Percentiles rank a stretch among this genome's conserved stretches.
Conservation (phyloP, 306 rosid species). For the Coriaria nepalensis region DNA sequence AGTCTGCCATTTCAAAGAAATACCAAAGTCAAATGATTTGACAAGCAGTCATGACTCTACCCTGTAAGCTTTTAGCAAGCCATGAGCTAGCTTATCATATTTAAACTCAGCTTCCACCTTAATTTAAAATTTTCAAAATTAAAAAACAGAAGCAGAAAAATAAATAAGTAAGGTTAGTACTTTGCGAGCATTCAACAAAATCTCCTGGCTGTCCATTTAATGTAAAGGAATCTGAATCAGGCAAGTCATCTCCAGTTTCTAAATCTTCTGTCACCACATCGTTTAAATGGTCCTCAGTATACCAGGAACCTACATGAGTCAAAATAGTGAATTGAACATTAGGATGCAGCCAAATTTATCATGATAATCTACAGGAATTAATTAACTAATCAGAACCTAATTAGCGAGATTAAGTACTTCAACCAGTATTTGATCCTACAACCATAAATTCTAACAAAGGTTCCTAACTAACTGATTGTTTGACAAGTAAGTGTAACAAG, state of each 20-base stretch:
- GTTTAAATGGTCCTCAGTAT: not conserved
- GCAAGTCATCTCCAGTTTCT: not conserved
- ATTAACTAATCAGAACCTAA: no score
- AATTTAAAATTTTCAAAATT: no score
- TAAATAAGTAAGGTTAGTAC: not conserved
- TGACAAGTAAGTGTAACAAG: no score
- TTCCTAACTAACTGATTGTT: no score
- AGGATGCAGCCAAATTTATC: not conserved
- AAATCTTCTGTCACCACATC: not conserved
- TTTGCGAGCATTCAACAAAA: slow-evolving; percentile 1
- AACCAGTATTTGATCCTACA: no score
- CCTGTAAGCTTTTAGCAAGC: no score
- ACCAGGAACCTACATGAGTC: slow-evolving; percentile 6
- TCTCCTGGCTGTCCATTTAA: slow-evolving; percentile 14
- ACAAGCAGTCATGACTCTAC: no score
- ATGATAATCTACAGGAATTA: not conserved
- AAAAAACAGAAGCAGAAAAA: no score
- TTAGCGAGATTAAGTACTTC: no score
- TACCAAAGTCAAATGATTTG: not conserved
- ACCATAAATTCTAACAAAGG: no score
- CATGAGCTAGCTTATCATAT: no score
- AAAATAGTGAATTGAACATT: not conserved
- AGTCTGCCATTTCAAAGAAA: not conserved
- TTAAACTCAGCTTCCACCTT: no score
- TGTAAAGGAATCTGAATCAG: slow-evolving; percentile 1